phyloP scores from a whole-genome alignment of 495 filamentous ascomycete species.

The Gamarada debralockiae region DNA sequence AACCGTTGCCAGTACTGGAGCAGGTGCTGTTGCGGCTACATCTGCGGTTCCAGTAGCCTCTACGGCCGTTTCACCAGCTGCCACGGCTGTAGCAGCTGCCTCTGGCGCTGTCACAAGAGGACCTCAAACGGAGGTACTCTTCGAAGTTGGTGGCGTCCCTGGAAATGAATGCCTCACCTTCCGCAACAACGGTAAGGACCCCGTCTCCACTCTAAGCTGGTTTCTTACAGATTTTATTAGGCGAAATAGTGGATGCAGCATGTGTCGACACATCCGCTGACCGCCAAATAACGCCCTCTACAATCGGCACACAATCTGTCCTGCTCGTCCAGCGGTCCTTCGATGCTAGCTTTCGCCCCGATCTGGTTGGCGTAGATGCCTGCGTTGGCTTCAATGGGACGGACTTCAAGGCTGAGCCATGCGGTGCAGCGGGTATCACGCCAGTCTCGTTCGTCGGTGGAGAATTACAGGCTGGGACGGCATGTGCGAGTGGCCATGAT shows the following conservation, averaged over 20 bases:
- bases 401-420: conserved; percentile 27
- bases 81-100: not conserved
- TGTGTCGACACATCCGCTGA: conserved; percentile 29
- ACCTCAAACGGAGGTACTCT: conserved; percentile 25
- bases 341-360: conserved; percentile 23
- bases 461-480: conserved; percentile 20
- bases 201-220: not conserved
- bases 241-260: conserved; percentile 31
- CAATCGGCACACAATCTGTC: conserved; percentile 14
- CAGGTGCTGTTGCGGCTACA: too few relatives aligned
- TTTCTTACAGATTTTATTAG: conserved; percentile 13
- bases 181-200: conserved; percentile 28
- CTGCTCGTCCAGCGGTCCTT: conserved; percentile 27
- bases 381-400: conserved; percentile 30
- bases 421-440: conserved; percentile 16
- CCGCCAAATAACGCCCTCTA: conserved; percentile 32
- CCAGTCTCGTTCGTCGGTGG: conserved; percentile 25
- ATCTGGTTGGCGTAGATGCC: conserved; percentile 26
- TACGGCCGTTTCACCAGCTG: too few relatives aligned
- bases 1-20: too few relatives aligned
- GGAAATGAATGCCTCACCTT: conserved; percentile 32
- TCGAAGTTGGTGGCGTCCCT: conserved; percentile 26
- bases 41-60: too few relatives aligned
- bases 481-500: conserved; percentile 30
- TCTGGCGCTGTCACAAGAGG: not conserved